phyloP scores from a whole-genome alignment of 805 yeast species.

The Nakazawaea populi region DNA sequence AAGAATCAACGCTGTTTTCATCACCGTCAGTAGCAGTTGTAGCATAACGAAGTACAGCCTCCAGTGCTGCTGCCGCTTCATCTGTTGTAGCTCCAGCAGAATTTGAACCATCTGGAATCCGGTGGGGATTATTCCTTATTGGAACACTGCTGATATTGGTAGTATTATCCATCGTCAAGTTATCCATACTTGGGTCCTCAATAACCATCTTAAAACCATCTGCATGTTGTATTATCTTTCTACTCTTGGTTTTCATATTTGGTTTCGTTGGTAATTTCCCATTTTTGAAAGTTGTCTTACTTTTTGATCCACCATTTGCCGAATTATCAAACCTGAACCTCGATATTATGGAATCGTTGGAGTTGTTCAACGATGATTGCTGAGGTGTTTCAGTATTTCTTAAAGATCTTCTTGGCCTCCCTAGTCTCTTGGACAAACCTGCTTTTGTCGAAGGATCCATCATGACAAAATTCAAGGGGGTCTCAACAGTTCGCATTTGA shows the following conservation, averaged over 20 bases:
- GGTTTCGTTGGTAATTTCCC: background rate
- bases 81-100: background rate
- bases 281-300: background rate
- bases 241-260: background rate
- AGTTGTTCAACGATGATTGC: slow-evolving; percentile 11
- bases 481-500: background rate
- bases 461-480: slow-evolving; percentile 11
- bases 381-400: background rate
- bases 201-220: slow-evolving; percentile 10
- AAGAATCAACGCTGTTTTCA: background rate
- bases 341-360: slow-evolving; percentile 13
- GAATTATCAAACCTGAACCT: slow-evolving; percentile 13
- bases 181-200: slow-evolving; percentile 3
- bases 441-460: slow-evolving; percentile 15
- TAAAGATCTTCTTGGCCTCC: slow-evolving; percentile 6
- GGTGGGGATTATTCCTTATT: background rate
- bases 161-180: background rate
- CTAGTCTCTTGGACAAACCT: slow-evolving; percentile 12
- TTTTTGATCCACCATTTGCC: background rate
- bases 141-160: background rate
- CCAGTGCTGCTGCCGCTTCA: no score
- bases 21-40: no score
- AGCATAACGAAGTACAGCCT: no score
- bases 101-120: background rate
- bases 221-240: slow-evolving; percentile 1